phyloP scores from a whole-genome alignment of 2,329 filamentous ascomycete genomes.

The Chaetoscypha palmicola region DNA sequence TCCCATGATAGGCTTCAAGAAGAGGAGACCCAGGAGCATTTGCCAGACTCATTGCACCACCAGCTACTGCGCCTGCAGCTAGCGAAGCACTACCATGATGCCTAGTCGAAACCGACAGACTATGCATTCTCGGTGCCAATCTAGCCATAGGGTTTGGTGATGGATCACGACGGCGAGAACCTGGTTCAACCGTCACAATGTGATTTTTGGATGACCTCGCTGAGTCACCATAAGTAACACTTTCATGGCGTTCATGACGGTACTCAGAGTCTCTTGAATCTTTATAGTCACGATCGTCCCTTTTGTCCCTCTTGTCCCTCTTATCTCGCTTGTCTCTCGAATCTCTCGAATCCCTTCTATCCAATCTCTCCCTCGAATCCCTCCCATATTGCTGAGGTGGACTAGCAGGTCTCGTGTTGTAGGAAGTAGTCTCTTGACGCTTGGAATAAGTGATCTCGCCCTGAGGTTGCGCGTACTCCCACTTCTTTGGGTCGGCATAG shows the following conservation, averaged over 20 bases:
- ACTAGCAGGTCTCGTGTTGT: conserved; percentile 14
- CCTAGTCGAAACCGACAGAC: conserved; percentile 26
- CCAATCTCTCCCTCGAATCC: neutral
- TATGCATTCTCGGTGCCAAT: conserved; percentile 27
- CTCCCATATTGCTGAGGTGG: conserved; percentile 7
- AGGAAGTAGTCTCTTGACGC: conserved; percentile 19
- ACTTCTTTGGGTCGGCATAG: conserved; percentile 29
- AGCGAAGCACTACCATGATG: conserved; percentile 23
- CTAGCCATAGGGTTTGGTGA: conserved; percentile 17
- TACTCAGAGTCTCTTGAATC: neutral
- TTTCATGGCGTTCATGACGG: conserved; percentile 11
- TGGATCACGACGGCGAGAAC: conserved; percentile 20
- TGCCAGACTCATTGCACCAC: conserved; percentile 43
- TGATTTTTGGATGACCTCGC: conserved; percentile 18
- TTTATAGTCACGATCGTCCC: neutral
- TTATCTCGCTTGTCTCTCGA: neutral
- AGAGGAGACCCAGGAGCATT: conserved; percentile 72
- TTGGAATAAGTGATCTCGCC: conserved; percentile 32
- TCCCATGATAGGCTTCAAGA: conserved; percentile 86
- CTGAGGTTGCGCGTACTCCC: conserved; percentile 35
- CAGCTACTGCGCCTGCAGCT: no score
- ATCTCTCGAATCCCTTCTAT: neutral
- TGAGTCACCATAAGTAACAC: conserved; percentile 9
- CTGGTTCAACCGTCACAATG: conserved; percentile 28
- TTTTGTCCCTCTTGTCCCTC: neutral